Percentiles rank a stretch among this genome's conserved stretches.
These are phyloP conservation scores for Penicillium pancosmium DNA, from an alignment of 495 filamentous ascomycete genomes.

Conservation along the genomic window DNA sequence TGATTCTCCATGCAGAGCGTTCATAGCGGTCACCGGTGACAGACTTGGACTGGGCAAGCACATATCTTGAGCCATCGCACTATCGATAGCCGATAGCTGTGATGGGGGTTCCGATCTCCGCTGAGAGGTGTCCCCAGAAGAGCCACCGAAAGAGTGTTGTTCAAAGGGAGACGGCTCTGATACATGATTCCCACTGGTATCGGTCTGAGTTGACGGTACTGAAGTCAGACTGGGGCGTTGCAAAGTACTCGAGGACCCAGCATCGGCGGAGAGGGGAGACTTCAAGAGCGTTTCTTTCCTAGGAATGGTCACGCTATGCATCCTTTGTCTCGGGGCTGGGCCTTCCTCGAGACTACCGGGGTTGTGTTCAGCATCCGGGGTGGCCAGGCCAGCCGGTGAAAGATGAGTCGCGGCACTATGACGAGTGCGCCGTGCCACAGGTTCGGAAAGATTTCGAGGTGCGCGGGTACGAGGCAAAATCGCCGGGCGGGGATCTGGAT, in stretches of 20 bases:
- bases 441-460: conserved; percentile 38
- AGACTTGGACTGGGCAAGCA: conserved; percentile 94
- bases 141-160: conserved; percentile 28
- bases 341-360: conserved; percentile 34
- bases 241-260: conserved; percentile 18
- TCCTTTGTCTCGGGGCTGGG: conserved; percentile 30
- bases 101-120: conserved; percentile 29
- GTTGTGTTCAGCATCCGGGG: conserved; percentile 46
- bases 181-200: conserved; percentile 12
- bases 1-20: conserved; percentile 53
- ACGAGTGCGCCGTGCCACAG: conserved; percentile 37
- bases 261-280: conserved; percentile 44
- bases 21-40: conserved; percentile 85
- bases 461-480: conserved; percentile 33
- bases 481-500: conserved; percentile 57
- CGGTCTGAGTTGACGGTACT: background rate
- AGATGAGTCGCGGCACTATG: conserved; percentile 34
- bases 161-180: conserved; percentile 20
- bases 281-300: conserved; percentile 39
- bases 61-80: conserved; percentile 77
- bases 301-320: conserved; percentile 39
- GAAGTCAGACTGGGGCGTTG: conserved; percentile 6
- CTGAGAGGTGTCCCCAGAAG: conserved; percentile 26
- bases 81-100: conserved; percentile 48
- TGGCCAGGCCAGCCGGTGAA: conserved; percentile 41